These are phyloP conservation scores for Verticillium nubilum DNA, from an alignment of 2,329 filamentous ascomycete genomes.

Conservation along the genomic window DNA sequence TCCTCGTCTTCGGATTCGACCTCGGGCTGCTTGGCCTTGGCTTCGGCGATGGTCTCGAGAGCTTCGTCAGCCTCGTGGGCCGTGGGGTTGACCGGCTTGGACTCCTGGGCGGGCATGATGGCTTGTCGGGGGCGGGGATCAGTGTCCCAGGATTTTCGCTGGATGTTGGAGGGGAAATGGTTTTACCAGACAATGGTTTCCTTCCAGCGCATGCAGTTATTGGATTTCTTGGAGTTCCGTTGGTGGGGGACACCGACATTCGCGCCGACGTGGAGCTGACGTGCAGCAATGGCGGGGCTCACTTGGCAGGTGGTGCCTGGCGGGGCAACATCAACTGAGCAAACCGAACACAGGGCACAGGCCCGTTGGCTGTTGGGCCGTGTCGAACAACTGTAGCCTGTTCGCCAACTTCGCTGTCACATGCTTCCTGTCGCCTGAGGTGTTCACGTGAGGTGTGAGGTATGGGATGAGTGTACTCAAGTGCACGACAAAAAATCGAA, in stretches of 20 bases:
- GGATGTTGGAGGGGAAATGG: background rate
- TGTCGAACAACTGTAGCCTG: too few relatives aligned
- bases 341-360: background rate
- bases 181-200: background rate
- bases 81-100: slow-evolving; percentile 53
- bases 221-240: background rate
- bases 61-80: slow-evolving; percentile 42
- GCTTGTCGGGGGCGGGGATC: background rate
- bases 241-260: background rate
- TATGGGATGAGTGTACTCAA: too few relatives aligned
- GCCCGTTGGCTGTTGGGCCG: background rate
- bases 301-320: background rate
- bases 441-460: too few relatives aligned
- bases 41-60: slow-evolving; percentile 24
- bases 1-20: slow-evolving; percentile 44
- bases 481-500: too few relatives aligned
- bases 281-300: background rate
- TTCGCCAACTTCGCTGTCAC: background rate
- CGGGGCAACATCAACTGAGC: background rate
- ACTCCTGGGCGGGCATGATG: slow-evolving; percentile 51
- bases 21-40: slow-evolving; percentile 40
- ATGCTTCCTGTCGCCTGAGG: too few relatives aligned
- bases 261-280: background rate
- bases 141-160: background rate
- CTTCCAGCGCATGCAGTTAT: background rate